Percentiles rank a stretch among this genome's conserved stretches.
These are phyloP conservation scores for Pezicula neosporulosa DNA, from an alignment of 2,329 filamentous ascomycete species.

Conservation along the genomic window DNA sequence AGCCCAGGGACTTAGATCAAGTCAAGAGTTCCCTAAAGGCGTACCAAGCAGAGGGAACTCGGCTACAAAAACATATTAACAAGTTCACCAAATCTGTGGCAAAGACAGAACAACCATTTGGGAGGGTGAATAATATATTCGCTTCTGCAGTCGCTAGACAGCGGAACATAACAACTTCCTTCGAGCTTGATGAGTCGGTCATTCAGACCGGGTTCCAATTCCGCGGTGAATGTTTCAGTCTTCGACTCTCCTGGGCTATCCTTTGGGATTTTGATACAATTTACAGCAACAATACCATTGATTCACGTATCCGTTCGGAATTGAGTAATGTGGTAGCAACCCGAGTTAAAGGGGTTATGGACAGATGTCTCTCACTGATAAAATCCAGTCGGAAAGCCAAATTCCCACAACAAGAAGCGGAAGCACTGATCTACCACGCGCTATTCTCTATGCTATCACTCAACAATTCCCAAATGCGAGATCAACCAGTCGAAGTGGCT, in stretches of 20 bases:
- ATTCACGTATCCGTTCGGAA: neutral
- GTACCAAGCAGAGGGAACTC: neutral
- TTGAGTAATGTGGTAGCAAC: slow-evolving; percentile 3
- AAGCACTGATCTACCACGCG: neutral
- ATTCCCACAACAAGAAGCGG: neutral
- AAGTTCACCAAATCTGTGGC: slow-evolving; percentile 1
- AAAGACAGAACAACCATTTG: slow-evolving; percentile 3
- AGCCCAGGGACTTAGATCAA: slow-evolving; percentile 2
- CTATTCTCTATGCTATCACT: neutral
- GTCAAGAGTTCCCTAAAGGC: neutral
- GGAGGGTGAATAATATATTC: slow-evolving; percentile 1
- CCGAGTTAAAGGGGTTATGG: neutral
- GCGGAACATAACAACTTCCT: slow-evolving; percentile 2
- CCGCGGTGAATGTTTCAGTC: slow-evolving; percentile 3
- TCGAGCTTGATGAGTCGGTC: slow-evolving; percentile 6
- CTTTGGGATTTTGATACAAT: slow-evolving; percentile 7
- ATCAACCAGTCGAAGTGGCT: neutral
- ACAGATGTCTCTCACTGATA: neutral
- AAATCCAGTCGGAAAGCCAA: neutral
- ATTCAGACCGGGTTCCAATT: slow-evolving; percentile 5
- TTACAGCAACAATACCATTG: neutral
- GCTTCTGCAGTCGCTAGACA: slow-evolving; percentile 3
- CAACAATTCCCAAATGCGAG: neutral
- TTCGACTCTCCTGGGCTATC: slow-evolving; percentile 4
- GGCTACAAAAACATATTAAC: slow-evolving; percentile 1